Evolutionary conservation across 164 flowering plant species (phyloP), one percentile per base, ranked within the genome.

Genomic region (Annona cherimola): DNA sequence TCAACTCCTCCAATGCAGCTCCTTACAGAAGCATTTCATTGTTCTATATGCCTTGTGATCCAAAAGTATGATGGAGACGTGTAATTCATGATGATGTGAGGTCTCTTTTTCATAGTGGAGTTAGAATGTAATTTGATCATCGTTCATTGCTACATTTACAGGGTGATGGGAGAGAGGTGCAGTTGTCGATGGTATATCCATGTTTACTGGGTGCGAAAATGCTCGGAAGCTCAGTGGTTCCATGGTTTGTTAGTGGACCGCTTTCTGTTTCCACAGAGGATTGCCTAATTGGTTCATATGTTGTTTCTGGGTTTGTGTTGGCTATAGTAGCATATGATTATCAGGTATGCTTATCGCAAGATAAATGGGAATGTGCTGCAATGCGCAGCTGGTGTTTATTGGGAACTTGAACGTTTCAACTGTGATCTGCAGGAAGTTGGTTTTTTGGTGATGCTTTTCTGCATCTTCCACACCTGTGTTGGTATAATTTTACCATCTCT

Each of bases 151-250:
- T 61, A 42, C 8, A 35, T 40, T 65, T 81, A 40, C 75, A 96
- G 99, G 99, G 98, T 76, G 99, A 96, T 85, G 99, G 99, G 8
- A 85, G 99, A 67, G 97, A 87, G 76, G 87, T 92, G 74, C 76
- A 79, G 44, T 80, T 96, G 4, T 94, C 97, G 20, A 73, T 96
- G 85, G 78, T 93, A 81, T 89, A 86, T 84, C 95, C 99, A 66
- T 92, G 92, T 78, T 76, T 93, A 44, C 73, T 92, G 81, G 99
- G 96, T 77, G 85, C 93, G 73, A 89, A 84, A 82, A 90, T 93
- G 97, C 86, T 96, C 1, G 97, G 99, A 60, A 93, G 95, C 91
- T 85, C 97, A 7, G 74, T 78, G 61, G 84, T 86, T 76, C 97
- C 94, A 39, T 96, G 98, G 98, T 80, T 89, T 39, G 50, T 78